Conservation (phyloP, 805 yeast species). For the Pichia deserticola region DNA sequence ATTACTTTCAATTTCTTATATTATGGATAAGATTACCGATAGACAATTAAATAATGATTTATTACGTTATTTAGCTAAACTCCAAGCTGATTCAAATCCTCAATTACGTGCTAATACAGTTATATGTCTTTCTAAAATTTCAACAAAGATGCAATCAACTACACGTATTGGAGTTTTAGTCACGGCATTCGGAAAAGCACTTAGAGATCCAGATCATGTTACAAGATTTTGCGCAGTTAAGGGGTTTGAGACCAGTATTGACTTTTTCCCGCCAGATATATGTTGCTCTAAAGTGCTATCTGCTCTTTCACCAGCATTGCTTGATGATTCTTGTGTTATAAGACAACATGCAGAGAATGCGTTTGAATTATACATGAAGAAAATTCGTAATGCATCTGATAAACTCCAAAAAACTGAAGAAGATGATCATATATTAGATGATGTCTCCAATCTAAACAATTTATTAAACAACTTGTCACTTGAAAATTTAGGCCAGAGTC, state of each 20-base stretch:
- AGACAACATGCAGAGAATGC: conserved; percentile 65
- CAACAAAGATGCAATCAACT: conserved; percentile 44
- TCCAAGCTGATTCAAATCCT: conserved; percentile 70
- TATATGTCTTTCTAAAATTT: conserved; percentile 58
- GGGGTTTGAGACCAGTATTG: conserved; percentile 60
- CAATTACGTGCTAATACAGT: conserved; percentile 75
- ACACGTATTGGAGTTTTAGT: conserved; percentile 69
- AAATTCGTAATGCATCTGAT: conserved; percentile 42
- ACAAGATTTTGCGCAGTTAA: conserved; percentile 69
- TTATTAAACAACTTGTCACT: conserved; percentile 18
- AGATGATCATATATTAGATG: conserved; percentile 20
- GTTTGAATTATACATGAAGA: conserved; percentile 53
- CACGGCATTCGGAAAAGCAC: conserved; percentile 79
- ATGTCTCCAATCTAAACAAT: conserved; percentile 9
- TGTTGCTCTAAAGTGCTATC: conserved; percentile 77
- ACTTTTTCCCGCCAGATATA: conserved; percentile 63
- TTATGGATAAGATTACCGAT: conserved; percentile 61
- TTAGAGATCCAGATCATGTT: conserved; percentile 71
- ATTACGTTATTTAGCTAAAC: conserved; percentile 69
- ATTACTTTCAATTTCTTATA: conserved; percentile 48
- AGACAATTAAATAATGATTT: conserved; percentile 84
- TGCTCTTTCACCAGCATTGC: conserved; percentile 73
- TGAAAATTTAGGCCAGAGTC: conserved; percentile 14
- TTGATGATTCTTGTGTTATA: conserved; percentile 67
- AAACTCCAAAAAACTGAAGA: conserved; percentile 24